Evolutionary conservation across 1,284 basidiomycete species (phyloP).

Genomic region (Rhizopogon hawkerae): DNA sequence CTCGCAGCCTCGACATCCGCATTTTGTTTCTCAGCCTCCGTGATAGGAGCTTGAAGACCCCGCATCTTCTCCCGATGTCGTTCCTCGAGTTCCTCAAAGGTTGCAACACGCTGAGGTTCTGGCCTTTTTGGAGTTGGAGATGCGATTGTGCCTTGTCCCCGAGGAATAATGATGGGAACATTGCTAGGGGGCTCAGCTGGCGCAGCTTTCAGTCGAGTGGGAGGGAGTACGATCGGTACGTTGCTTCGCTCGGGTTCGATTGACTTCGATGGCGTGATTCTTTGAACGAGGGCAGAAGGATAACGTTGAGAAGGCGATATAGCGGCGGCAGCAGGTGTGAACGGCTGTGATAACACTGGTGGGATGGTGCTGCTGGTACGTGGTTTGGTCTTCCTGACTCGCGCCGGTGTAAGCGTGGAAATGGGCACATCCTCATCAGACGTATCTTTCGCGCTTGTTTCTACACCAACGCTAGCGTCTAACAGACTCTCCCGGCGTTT

Average conservation of each 20-base stretch:
- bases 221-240: conserved; percentile 25
- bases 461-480: conserved; percentile 29
- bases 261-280: conserved; percentile 34
- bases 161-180: conserved; percentile 24
- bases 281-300: conserved; percentile 55
- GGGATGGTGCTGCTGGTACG: conserved; percentile 31
- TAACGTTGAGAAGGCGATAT: conserved; percentile 19
- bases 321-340: conserved; percentile 26
- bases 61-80: conserved; percentile 74
- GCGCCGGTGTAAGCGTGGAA: conserved; percentile 26
- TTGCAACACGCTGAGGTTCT: conserved; percentile 45
- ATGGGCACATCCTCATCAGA: conserved; percentile 48
- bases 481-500: conserved; percentile 55
- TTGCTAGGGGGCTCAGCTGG: conserved; percentile 18
- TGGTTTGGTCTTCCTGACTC: conserved; percentile 28
- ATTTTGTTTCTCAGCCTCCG: conserved; percentile 60
- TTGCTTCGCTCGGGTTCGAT: conserved; percentile 22
- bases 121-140: conserved; percentile 43
- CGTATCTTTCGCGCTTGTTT: conserved; percentile 29
- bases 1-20: conserved; percentile 61
- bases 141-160: conserved; percentile 23
- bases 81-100: conserved; percentile 74
- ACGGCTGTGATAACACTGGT: conserved; percentile 54
- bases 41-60: conserved; percentile 66
- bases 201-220: conserved; percentile 15